phyloP scores from a whole-genome alignment of 371 early-diverging fungal species.

The Batkoa obscura region DNA sequence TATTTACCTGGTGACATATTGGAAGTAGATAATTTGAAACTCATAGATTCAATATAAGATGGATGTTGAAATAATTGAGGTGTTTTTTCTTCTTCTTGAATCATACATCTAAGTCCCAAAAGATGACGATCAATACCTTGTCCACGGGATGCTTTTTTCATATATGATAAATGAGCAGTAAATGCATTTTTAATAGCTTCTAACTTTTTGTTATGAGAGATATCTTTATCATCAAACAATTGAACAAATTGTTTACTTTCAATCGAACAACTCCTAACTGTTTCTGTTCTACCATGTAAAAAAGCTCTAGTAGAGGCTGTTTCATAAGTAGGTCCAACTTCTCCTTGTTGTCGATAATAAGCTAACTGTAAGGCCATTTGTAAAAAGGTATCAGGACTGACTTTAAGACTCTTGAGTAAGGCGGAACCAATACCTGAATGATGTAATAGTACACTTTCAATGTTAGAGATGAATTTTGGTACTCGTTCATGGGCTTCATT shows the following conservation, averaged over 20 bases:
- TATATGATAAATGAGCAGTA: constrained; percentile 33
- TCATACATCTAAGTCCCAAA: constrained; percentile 43
- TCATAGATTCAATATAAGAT: constrained; percentile 31
- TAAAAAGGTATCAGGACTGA: constrained; percentile 56
- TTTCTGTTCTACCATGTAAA: constrained; percentile 72
- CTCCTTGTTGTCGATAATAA: constrained; percentile 38
- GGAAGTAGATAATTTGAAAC: constrained; percentile 43
- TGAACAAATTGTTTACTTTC: constrained; percentile 45
- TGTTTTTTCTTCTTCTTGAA: constrained; percentile 20
- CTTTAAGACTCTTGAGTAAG: constrained; percentile 55
- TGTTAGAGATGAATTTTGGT: constrained; percentile 34
- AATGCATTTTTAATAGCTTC: constrained; percentile 35
- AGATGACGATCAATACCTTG: constrained; percentile 67
- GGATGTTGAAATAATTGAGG: constrained; percentile 47
- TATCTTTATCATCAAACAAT: constrained; percentile 22
- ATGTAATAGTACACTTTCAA: constrained; percentile 49
- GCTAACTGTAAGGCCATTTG: constrained; percentile 68
- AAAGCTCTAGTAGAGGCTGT: constrained; percentile 58
- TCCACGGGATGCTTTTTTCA: constrained; percentile 36
- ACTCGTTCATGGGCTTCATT: constrained; percentile 37
- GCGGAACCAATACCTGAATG: constrained; percentile 52
- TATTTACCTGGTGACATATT: constrained; percentile 54
- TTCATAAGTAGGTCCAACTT: constrained; percentile 47
- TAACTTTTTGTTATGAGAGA: constrained; percentile 25
- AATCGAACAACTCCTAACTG: constrained; percentile 42